Evolutionary conservation across 257 asterid genomes (phyloP).

Genomic region (Solanum phureja): DNA sequence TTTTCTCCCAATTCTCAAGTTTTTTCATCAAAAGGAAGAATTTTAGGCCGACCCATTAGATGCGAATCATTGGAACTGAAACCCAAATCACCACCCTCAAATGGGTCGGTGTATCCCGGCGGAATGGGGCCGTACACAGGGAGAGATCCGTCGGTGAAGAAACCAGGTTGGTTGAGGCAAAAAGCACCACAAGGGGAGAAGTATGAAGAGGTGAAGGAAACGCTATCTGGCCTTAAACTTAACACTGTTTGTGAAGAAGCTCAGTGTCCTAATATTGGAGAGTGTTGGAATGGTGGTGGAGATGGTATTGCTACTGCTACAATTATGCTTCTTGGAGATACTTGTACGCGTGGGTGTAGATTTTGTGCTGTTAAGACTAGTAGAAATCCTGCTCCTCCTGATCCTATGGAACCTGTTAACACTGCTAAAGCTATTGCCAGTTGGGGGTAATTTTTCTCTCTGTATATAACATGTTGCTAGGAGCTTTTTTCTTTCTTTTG

Average conservation of each 20-base stretch:
- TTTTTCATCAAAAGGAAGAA: not conserved
- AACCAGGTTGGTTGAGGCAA: slow-evolving; percentile 91
- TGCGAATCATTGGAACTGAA: slow-evolving; percentile 20
- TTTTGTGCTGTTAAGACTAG: slow-evolving; percentile 98
- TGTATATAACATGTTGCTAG: not conserved
- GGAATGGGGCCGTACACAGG: slow-evolving; percentile 70
- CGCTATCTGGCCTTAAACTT: slow-evolving; percentile 67
- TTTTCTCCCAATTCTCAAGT: not conserved
- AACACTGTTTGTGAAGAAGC: slow-evolving; percentile 96
- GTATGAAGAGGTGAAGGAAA: slow-evolving; percentile 78
- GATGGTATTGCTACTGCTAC: slow-evolving; percentile 97
- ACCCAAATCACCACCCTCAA: not conserved
- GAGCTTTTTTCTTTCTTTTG: not conserved
- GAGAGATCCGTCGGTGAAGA: slow-evolving; percentile 69
- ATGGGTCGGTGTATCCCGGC: slow-evolving; percentile 28
- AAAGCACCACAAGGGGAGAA: slow-evolving; percentile 94
- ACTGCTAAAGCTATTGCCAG: slow-evolving; percentile 89
- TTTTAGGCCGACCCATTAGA: slow-evolving; percentile 1
- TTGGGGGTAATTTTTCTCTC: slow-evolving; percentile 62
- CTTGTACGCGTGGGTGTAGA: slow-evolving; percentile 94
- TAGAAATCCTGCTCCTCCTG: slow-evolving; percentile 86
- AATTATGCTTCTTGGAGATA: slow-evolving; percentile 90
- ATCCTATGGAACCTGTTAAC: slow-evolving; percentile 88
- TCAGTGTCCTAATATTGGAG: slow-evolving; percentile 96
- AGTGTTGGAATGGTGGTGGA: slow-evolving; percentile 99